Evolutionary conservation across 2,329 filamentous ascomycete genomes (phyloP).

Genomic region (Xylogone sp.): DNA sequence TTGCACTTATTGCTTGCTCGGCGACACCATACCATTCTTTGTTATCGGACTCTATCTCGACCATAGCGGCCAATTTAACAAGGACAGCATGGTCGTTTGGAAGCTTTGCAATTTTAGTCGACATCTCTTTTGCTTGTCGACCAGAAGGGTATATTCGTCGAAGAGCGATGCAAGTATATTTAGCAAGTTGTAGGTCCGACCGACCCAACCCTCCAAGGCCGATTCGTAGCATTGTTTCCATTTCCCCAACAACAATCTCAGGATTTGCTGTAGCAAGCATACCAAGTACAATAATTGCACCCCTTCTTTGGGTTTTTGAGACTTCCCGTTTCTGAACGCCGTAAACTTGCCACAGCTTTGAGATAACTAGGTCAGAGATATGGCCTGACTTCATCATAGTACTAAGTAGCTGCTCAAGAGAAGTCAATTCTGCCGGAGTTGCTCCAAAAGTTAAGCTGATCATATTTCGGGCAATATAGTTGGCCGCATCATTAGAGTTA

Average conservation of each 20-base stretch:
- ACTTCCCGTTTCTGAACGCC: slow-evolving; percentile 91
- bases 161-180: slow-evolving; percentile 92
- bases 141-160: slow-evolving; percentile 84
- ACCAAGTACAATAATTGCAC: slow-evolving; percentile 91
- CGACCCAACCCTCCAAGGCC: slow-evolving; percentile 79
- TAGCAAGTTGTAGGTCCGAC: slow-evolving; percentile 81
- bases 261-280: slow-evolving; percentile 94
- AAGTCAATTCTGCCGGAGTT: slow-evolving; percentile 91
- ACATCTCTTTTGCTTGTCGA: slow-evolving; percentile 71
- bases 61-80: slow-evolving; percentile 74
- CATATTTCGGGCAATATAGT: slow-evolving; percentile 97
- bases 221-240: slow-evolving; percentile 89
- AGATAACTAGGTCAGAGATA: slow-evolving; percentile 79
- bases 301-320: slow-evolving; percentile 83
- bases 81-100: slow-evolving; percentile 91
- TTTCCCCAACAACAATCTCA: slow-evolving; percentile 89
- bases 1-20: slow-evolving; percentile 93
- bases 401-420: slow-evolving; percentile 86
- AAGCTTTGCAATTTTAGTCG: slow-evolving; percentile 68
- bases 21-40: slow-evolving; percentile 96
- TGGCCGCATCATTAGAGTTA: slow-evolving; percentile 83
- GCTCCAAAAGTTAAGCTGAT: slow-evolving; percentile 97
- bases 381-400: slow-evolving; percentile 97
- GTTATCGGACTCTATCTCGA: slow-evolving; percentile 80
- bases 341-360: slow-evolving; percentile 97